Conservation (phyloP, 2,329 filamentous ascomycete genomes). For the Aureobasidium sp. region DNA sequence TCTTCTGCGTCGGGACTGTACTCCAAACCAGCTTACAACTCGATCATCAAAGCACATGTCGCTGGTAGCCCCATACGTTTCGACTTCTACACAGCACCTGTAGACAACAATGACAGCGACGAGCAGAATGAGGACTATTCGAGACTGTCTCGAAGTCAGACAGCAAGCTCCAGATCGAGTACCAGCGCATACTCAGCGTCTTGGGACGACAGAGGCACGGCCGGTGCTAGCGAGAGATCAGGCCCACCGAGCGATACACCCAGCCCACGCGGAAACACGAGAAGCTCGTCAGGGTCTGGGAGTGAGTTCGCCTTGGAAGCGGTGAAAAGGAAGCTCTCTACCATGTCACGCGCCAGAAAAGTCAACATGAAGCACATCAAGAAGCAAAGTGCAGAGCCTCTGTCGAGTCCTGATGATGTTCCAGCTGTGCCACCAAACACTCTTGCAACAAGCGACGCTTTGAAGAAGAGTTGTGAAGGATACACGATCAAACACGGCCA, state of each 20-base stretch:
- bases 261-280: not conserved
- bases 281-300: not conserved
- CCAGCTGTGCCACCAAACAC: not conserved
- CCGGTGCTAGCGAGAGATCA: not conserved
- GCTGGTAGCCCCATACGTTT: not conserved
- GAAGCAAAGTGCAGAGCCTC: not conserved
- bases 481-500: not conserved
- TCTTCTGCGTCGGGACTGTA: not conserved
- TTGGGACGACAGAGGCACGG: not conserved
- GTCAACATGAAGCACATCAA: not conserved
- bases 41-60: not conserved
- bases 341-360: not conserved
- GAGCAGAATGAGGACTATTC: not conserved
- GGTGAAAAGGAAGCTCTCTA: not conserved
- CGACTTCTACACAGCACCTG: not conserved
- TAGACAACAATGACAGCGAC: slow-evolving; percentile 10
- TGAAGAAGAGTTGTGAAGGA: not conserved
- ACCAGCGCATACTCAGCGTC: not conserved
- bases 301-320: not conserved
- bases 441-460: not conserved
- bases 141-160: not conserved
- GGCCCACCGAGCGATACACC: not conserved
- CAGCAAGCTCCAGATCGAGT: not conserved
- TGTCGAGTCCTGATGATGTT: not conserved
- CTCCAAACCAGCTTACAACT: not conserved